phyloP scores from a whole-genome alignment of 176 grass and related monocot genomes.

The bread wheat (Triticum aestivum) region DNA sequence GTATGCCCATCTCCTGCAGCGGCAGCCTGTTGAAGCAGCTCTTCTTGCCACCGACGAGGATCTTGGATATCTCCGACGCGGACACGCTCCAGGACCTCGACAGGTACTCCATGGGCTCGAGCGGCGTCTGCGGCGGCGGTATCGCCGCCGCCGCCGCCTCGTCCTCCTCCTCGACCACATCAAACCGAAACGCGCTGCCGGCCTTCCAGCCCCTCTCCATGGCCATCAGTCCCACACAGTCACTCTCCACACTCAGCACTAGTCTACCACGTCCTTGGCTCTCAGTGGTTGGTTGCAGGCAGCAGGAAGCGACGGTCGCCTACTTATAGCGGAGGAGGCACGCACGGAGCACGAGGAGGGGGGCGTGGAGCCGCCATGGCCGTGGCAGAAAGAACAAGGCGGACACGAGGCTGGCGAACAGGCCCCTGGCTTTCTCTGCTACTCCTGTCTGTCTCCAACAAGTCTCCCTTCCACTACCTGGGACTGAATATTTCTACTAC shows the following conservation, averaged over 20 bases:
- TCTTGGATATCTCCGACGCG: slow-evolving; percentile 78
- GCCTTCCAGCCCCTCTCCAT: slow-evolving; percentile 53
- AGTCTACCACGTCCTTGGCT: background rate
- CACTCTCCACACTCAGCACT: background rate
- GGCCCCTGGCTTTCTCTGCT: slow-evolving; percentile 48
- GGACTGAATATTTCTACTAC: background rate
- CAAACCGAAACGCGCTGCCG: slow-evolving; percentile 11
- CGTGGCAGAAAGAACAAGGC: slow-evolving; percentile 41
- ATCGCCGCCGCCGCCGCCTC: slow-evolving; percentile 17
- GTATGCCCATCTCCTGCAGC: slow-evolving; percentile 58
- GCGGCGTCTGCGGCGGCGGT: slow-evolving; percentile 75
- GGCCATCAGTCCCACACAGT: background rate
- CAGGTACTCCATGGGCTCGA: slow-evolving; percentile 82
- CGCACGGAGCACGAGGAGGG: slow-evolving; percentile 64
- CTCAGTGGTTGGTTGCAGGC: background rate
- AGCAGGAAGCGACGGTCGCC: background rate
- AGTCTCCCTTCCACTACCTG: slow-evolving; percentile 24
- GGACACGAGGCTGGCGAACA: slow-evolving; percentile 59
- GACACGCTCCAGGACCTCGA: slow-evolving; percentile 87
- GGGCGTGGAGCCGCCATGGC: slow-evolving; percentile 45
- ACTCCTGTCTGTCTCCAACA: slow-evolving; percentile 27
- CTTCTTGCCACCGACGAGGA: slow-evolving; percentile 51
- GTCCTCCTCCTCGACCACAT: slow-evolving; percentile 37
- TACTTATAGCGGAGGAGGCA: slow-evolving; percentile 57
- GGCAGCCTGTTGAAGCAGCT: slow-evolving; percentile 45